Evolutionary conservation across 2,329 filamentous ascomycete genomes (phyloP), one percentile per base, ranked within the genome.

Genomic region (Macrophomina tecta): DNA sequence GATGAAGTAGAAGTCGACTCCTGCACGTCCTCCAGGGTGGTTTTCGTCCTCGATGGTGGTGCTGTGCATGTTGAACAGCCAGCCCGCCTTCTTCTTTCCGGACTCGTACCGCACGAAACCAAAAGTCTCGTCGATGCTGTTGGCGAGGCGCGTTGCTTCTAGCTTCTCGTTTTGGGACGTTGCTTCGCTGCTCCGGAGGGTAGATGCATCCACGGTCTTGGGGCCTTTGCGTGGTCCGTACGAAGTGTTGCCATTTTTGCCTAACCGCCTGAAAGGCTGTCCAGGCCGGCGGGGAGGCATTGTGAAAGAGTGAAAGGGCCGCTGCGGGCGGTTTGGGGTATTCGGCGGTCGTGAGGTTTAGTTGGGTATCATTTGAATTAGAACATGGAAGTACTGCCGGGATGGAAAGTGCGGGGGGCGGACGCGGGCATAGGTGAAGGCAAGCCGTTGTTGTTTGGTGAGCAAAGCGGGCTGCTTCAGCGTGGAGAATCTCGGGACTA

Each of bases 1-100:
- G 67, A 99, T 90, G 80, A 99, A 99, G 83, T 97, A 99, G 80
- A 93, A 97, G 81, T 99, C 95, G 66, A 99, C 88, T 8, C 92
- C 95, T 1, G 95, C 91, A 70, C 93, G 89, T 45, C 95, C 95
- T 68, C 92, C 92, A 1, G 91, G 90, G 53, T 91, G 86, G 72
- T 92, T 91, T 16, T 94, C 87, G 76, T 98, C 94, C 78, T 97
- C 83, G 53, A 99, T 85, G 12, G 89, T 88, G 0, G 95, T 98
- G 46, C 93, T 89, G 77, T 97, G 92, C 82, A 98, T 92, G 76
- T 98, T 99, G 72, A 94, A 92, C 4, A 99, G 87, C 95, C 95
- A 99, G 70, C 96, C 94, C 60, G 91, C 87, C 76, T 89, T 91
- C 81, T 90, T 93, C 76, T 91, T 88, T 56, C 93, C 95, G 38